These are phyloP conservation scores for Rhizopus sp. DNA, from an alignment of 371 early-diverging fungal species.

Conservation along the genomic window DNA sequence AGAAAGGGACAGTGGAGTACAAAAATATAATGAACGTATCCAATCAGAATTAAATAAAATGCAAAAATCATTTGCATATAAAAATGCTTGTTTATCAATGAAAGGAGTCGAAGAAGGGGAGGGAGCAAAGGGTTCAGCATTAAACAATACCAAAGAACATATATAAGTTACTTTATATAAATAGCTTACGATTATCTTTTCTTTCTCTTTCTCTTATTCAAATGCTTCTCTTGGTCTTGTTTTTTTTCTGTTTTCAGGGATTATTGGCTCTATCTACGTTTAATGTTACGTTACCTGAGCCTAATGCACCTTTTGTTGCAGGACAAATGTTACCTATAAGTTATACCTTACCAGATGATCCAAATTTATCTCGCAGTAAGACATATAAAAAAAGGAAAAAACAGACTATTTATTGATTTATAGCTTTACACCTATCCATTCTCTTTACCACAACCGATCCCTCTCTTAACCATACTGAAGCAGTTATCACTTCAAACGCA, in stretches of 20 bases:
- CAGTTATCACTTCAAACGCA: slow-evolving; percentile 30
- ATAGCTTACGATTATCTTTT: too few species aligned
- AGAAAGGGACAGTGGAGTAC: not conserved
- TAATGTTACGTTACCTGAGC: slow-evolving; percentile 44
- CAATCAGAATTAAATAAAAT: not conserved
- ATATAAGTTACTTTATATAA: too few species aligned
- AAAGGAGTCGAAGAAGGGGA: too few species aligned
- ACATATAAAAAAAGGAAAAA: not conserved
- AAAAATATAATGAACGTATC: not conserved
- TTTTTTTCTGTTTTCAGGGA: too few species aligned
- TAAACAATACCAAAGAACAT: too few species aligned
- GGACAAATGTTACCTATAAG: slow-evolving; percentile 46
- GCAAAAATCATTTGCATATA: not conserved
- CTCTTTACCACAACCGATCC: slow-evolving; percentile 28
- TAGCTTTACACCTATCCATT: slow-evolving; percentile 18
- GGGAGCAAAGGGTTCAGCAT: too few species aligned
- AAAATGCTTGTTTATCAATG: too few species aligned
- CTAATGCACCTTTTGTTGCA: slow-evolving; percentile 40
- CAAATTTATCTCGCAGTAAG: slow-evolving; percentile 4
- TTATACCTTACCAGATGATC: slow-evolving; percentile 32
- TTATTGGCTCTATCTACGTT: slow-evolving; percentile 5
- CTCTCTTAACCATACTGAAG: slow-evolving; percentile 23
- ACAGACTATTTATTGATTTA: not conserved
- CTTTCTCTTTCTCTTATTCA: not conserved
- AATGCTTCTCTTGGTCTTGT: too few species aligned